Evolutionary conservation across 1,139 yeast genomes (phyloP).

Genomic region (Candida pseudoviswanathii): DNA sequence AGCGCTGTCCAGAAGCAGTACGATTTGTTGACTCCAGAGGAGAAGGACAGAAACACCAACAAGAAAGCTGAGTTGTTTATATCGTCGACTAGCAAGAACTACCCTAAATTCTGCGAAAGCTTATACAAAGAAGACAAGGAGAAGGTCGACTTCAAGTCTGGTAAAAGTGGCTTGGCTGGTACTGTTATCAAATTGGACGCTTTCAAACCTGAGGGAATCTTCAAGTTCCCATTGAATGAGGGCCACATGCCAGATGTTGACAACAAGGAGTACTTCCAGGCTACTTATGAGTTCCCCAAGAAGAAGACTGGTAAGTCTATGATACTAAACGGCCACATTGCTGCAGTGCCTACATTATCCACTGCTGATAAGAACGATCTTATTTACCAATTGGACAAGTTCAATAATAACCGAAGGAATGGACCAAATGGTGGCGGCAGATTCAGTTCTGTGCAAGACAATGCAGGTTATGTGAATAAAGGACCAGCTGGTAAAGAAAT

Average conservation of each 20-base stretch:
- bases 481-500: slow-evolving; percentile 46
- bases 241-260: slow-evolving; percentile 61
- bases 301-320: slow-evolving; percentile 70
- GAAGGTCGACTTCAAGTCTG: slow-evolving; percentile 44
- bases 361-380: slow-evolving; percentile 72
- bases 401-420: not conserved
- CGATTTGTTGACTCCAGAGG: slow-evolving; percentile 64
- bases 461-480: slow-evolving; percentile 39
- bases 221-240: slow-evolving; percentile 62
- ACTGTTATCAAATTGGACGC: slow-evolving; percentile 44
- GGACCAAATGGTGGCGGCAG: slow-evolving; percentile 26
- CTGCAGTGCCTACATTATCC: slow-evolving; percentile 61
- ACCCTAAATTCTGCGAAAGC: slow-evolving; percentile 33
- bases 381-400: slow-evolving; percentile 28
- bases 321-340: slow-evolving; percentile 77
- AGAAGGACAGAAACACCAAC: slow-evolving; percentile 66
- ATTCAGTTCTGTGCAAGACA: slow-evolving; percentile 36
- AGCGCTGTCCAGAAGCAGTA: slow-evolving; percentile 69
- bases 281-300: slow-evolving; percentile 59
- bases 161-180: slow-evolving; percentile 70
- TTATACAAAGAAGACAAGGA: slow-evolving; percentile 35
- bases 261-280: slow-evolving; percentile 55
- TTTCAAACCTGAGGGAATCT: slow-evolving; percentile 49
- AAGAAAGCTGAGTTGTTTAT: slow-evolving; percentile 63
- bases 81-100: slow-evolving; percentile 58